These are phyloP conservation scores for Centaurea solstitialis DNA, from an alignment of 129 eudicot genomes.

Conservation along the genomic window DNA sequence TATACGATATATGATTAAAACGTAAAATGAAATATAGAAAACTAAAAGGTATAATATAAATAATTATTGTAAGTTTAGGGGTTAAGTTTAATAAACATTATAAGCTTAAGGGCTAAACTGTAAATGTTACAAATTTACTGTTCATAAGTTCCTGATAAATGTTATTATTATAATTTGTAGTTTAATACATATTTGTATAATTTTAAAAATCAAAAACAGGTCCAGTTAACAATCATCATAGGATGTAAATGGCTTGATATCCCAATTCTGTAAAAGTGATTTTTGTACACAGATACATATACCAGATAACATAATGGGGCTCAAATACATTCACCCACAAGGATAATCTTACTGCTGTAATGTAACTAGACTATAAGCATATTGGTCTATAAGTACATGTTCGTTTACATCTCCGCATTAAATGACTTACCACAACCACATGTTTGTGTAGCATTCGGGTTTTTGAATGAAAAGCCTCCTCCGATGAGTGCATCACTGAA, in stretches of 20 bases:
- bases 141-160: too few species aligned
- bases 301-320: background rate
- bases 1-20: too few species aligned
- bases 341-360: background rate
- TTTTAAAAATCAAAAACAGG: too few species aligned
- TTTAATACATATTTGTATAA: too few species aligned
- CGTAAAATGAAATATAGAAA: too few species aligned
- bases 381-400: conserved; percentile 13
- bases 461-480: conserved; percentile 90
- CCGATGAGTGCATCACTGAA: conserved; percentile 99
- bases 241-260: background rate
- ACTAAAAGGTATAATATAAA: too few species aligned
- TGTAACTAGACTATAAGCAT: conserved; percentile 11
- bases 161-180: too few species aligned
- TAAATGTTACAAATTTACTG: too few species aligned
- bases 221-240: background rate
- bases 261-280: background rate
- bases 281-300: background rate
- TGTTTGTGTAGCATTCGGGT: conserved; percentile 97
- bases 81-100: too few species aligned
- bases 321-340: background rate
- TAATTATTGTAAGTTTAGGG: too few species aligned
- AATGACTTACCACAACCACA: conserved; percentile 99
- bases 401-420: conserved; percentile 67
- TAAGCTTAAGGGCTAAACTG: too few species aligned